phyloP scores from a whole-genome alignment of 2,329 filamentous ascomycete species.

The Tricladium varicosporioides region DNA sequence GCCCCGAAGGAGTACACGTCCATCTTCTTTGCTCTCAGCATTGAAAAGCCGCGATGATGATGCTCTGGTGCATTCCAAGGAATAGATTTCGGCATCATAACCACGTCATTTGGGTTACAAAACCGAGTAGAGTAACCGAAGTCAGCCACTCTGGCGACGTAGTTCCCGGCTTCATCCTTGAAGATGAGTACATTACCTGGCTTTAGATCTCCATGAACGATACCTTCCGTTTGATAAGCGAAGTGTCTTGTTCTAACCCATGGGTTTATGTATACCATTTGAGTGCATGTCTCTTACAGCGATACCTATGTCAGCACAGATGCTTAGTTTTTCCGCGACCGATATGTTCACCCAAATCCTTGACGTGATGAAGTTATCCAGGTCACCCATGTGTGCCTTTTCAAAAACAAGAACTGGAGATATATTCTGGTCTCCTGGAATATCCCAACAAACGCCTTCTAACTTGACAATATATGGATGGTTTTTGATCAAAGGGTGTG shows the following conservation, averaged over 20 bases:
- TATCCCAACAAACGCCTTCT: constrained; percentile 9
- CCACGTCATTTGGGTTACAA: not conserved
- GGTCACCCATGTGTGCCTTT: constrained; percentile 4
- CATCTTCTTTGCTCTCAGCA: not conserved
- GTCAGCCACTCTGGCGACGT: constrained; percentile 5
- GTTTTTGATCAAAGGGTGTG: not conserved
- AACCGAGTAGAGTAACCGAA: constrained; percentile 9
- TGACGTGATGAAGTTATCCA: constrained; percentile 5
- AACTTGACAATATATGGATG: constrained; percentile 8
- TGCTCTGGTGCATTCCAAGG: constrained; percentile 9
- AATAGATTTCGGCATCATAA: not conserved
- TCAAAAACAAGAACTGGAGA: constrained; percentile 8
- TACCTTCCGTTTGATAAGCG: not conserved
- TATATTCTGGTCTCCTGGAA: not conserved
- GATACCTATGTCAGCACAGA: constrained; percentile 7
- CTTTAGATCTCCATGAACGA: constrained; percentile 13
- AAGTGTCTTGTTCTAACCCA: not conserved
- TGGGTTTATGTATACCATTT: not conserved
- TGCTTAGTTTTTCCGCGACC: not conserved
- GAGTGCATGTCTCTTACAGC: constrained; percentile 3
- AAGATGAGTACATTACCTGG: constrained; percentile 9
- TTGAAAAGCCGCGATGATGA: not conserved
- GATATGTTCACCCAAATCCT: too few relatives aligned
- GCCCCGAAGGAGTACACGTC: constrained; percentile 7
- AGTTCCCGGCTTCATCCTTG: not conserved